A percentile compares a stretch with the other conserved stretches of the same genome.
phyloP scores from a whole-genome alignment of 192 early-diverging fungal species.

The Backusella parvicylindrica region DNA sequence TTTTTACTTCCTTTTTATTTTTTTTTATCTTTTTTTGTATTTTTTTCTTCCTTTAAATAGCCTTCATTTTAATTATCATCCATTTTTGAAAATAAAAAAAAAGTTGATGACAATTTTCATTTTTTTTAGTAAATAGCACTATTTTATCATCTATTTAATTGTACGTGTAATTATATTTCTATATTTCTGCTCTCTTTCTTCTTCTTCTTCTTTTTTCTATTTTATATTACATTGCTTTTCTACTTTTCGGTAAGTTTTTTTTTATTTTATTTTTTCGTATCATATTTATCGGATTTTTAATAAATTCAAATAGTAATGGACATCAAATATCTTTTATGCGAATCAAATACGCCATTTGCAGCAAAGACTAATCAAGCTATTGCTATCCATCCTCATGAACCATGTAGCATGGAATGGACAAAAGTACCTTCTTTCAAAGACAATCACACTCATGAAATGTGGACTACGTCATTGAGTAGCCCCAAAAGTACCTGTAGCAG shows the following conservation, averaged over 20 bases:
- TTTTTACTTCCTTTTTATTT: constrained; percentile 1
- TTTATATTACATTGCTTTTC: background rate
- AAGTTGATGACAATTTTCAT: background rate
- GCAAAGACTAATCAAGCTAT: background rate
- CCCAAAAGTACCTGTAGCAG: constrained; percentile 11
- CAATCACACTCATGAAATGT: background rate
- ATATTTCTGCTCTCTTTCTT: background rate
- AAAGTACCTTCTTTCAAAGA: background rate
- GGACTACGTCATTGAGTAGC: constrained; percentile 1
- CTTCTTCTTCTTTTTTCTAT: background rate
- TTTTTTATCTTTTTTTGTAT: constrained; percentile 1
- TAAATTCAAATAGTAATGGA: background rate
- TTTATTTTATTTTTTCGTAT: background rate
- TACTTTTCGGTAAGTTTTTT: background rate
- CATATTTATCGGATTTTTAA: constrained; percentile 1
- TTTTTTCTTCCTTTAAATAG: constrained; percentile 2
- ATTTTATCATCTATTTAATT: background rate
- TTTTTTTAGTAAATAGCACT: background rate
- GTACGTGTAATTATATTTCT: background rate
- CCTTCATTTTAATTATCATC: background rate
- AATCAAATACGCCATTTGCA: background rate
- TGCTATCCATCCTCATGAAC: background rate
- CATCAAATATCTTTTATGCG: constrained; percentile 15
- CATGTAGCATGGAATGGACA: background rate
- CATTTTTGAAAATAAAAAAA: background rate